Conservation (phyloP, 2,329 filamentous ascomycete genomes). For the Neodidymelliopsis sp. region DNA sequence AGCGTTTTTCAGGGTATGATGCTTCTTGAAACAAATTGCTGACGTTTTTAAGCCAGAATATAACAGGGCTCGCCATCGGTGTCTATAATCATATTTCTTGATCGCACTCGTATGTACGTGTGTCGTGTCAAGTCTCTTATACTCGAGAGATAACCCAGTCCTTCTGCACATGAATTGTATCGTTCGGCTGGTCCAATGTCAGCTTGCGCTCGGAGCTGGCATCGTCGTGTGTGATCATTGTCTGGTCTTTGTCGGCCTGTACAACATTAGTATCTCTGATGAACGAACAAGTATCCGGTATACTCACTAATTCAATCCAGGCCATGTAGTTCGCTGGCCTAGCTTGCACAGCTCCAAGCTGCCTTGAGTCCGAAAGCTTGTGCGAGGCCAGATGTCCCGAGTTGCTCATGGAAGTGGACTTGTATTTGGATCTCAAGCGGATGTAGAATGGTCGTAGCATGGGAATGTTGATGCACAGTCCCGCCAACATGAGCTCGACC, state of each 20-base stretch:
- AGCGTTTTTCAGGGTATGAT: too few relatives aligned
- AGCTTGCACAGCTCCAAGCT: slow-evolving; percentile 5
- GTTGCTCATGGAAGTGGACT: slow-evolving; percentile 7
- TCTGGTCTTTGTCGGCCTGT: slow-evolving; percentile 29
- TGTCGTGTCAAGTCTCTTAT: not conserved
- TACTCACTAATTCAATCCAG: slow-evolving; percentile 34
- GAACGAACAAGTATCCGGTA: not conserved
- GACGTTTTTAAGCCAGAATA: too few relatives aligned
- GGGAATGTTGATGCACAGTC: slow-evolving; percentile 34
- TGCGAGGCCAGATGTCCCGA: slow-evolving; percentile 3
- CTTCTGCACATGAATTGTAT: slow-evolving; percentile 27
- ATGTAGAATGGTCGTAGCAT: slow-evolving; percentile 34
- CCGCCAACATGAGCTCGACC: slow-evolving; percentile 32
- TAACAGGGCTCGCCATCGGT: too few relatives aligned
- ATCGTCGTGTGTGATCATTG: slow-evolving; percentile 26
- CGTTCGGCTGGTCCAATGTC: slow-evolving; percentile 19
- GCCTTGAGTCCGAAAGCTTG: slow-evolving; percentile 11
- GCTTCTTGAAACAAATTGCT: too few relatives aligned
- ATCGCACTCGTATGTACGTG: not conserved
- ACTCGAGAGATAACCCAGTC: slow-evolving; percentile 24
- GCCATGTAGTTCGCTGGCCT: slow-evolving; percentile 26
- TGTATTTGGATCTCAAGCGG: slow-evolving; percentile 28
- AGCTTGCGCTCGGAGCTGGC: slow-evolving; percentile 31
- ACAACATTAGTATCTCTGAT: slow-evolving; percentile 1
- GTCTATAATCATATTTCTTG: too few relatives aligned